Base-by-base conservation (phyloP, 345 rosid species). In the Hypericum perforatum region DNA sequence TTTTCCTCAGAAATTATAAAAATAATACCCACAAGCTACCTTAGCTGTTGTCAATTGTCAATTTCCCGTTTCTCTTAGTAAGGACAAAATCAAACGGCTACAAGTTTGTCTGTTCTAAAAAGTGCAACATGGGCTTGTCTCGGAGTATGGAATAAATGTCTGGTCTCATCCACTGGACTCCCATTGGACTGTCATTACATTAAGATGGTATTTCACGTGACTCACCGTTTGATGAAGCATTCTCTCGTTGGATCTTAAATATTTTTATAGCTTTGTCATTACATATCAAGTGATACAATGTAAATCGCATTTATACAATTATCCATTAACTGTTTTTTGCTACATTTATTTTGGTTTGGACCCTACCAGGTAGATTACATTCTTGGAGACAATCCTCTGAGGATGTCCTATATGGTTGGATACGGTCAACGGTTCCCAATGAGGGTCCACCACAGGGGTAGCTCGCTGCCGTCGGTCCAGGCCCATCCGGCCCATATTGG, bases 371-470 rank as follows among this genome's bases (percentile, higher is more conserved):
- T 68, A 57, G 63, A 68, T 59, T 68, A 68, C 63, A 68, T 68
- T 41, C 72, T 68, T 14, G 72, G 72, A 39, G 72, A 68, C 49
- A 68, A 68, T 49, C 72, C 72, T 8, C 46, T 68, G n/a, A 38
- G 67, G 45, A 62, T 68, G 72, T 62, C 72, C 2, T 68, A 68
- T 60, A 68, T 68, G 72, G 72, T 68, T 6, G 72, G 72, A 11
- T 68, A 68, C 36, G 72, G 72, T 39, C 43, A 41, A 39, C 51
- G 55, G 0, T 68, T 62, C 52, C 72, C 72, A 4, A 66, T 37
- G 51, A 62, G 72, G 63, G 62, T 68, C 39, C 72, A 68, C 42
- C 72, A 68, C 60, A 43, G 72, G 56, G 72, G 41, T 10, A 68
- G 72, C 59, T 68, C 72, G 16, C 37, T 68, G 15, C 72, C 72